These are phyloP conservation scores for Saccharomycopsis crataegensis DNA, from an alignment of 1,139 yeast genomes.

Conservation along the genomic window DNA sequence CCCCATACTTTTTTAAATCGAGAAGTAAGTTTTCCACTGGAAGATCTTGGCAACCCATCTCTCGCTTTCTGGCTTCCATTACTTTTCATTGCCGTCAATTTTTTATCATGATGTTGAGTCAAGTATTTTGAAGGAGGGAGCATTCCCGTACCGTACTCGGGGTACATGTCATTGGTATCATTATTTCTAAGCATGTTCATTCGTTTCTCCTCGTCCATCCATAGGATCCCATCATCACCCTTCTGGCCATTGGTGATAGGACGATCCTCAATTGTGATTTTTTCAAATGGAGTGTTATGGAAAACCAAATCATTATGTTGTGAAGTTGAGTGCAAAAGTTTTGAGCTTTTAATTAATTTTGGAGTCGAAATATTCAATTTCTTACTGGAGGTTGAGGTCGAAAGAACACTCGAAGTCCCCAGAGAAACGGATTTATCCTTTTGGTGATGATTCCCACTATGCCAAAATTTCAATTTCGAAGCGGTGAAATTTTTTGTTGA, in stretches of 20 bases:
- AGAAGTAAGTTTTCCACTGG: neutral
- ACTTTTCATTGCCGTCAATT: too few species aligned
- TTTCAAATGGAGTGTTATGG: constrained; percentile 3
- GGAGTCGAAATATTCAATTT: neutral
- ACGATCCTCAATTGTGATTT: constrained; percentile 10
- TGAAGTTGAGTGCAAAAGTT: neutral
- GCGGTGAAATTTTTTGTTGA: neutral
- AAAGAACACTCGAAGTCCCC: neutral
- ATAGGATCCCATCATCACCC: constrained; percentile 19
- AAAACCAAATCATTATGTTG: constrained; percentile 7
- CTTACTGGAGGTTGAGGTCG: too few species aligned
- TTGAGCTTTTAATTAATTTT: constrained; percentile 1
- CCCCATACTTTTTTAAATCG: neutral
- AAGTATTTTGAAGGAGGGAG: too few species aligned
- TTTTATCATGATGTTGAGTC: too few species aligned
- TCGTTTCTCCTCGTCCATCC: constrained; percentile 12
- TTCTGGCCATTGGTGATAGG: constrained; percentile 19
- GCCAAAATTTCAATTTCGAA: constrained; percentile 1
- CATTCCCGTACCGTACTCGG: too few species aligned
- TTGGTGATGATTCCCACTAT: neutral
- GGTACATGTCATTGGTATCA: neutral
- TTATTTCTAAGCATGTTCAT: neutral
- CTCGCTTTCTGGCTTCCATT: too few species aligned
- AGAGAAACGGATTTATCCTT: neutral
- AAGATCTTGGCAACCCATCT: too few species aligned